Percentiles rank a stretch among this genome's conserved stretches.
phyloP scores from a whole-genome alignment of 139 green algal genomes.

The Pleodorina starrii region DNA sequence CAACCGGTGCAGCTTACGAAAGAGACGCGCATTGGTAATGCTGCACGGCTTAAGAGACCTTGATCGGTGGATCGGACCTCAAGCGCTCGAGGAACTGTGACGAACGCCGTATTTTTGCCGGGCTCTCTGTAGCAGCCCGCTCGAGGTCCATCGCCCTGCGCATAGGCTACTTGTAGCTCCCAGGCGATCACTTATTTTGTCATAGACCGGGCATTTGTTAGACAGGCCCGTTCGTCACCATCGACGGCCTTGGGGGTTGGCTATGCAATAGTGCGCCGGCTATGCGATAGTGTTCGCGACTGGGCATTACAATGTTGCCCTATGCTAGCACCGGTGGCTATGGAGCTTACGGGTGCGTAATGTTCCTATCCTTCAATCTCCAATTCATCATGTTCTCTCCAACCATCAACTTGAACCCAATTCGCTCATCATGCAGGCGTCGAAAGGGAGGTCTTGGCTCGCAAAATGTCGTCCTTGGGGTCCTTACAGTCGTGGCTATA shows the following conservation, averaged over 20 bases:
- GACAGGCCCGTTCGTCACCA: constrained; percentile 10
- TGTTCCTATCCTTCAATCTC: constrained; percentile 1
- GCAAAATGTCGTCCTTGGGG: not conserved
- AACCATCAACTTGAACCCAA: not conserved
- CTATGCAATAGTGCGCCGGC: not conserved
- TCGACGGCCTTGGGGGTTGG: not conserved
- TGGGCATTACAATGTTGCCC: constrained; percentile 20
- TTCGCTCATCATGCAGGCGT: not conserved
- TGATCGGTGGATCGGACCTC: too few relatives aligned
- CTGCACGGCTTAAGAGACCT: too few relatives aligned
- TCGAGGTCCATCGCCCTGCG: too few relatives aligned
- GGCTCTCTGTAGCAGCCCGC: too few relatives aligned
- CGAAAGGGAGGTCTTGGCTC: not conserved
- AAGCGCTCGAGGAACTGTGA: too few relatives aligned
- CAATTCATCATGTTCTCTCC: not conserved
- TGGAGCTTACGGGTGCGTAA: constrained; percentile 19
- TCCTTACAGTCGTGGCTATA: not conserved
- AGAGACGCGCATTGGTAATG: too few relatives aligned
- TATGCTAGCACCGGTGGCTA: constrained; percentile 1
- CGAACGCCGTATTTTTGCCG: too few relatives aligned
- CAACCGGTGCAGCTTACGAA: too few relatives aligned
- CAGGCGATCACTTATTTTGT: too few relatives aligned
- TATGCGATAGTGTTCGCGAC: not conserved
- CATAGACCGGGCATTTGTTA: not conserved
- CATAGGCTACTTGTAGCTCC: too few relatives aligned